Conservation (phyloP, 768 basidiomycete species). For the Suillus placidus region DNA sequence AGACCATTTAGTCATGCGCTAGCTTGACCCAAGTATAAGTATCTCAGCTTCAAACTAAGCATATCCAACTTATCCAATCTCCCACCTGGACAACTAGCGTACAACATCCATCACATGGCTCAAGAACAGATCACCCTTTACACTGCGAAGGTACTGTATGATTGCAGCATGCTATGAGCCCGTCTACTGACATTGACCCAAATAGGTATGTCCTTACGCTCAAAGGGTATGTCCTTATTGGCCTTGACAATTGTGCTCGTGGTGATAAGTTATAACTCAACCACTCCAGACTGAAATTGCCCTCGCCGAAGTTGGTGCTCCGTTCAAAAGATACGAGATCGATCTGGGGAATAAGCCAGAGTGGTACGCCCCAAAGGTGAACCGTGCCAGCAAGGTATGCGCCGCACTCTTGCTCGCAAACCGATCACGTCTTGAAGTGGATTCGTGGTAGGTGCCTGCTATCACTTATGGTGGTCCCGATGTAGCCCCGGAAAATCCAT, state of each 20-base stretch:
- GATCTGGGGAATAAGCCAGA: constrained; percentile 67
- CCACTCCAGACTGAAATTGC: constrained; percentile 56
- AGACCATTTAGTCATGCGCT: neutral
- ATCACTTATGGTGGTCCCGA: constrained; percentile 64
- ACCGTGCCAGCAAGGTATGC: constrained; percentile 65
- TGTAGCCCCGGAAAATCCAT: constrained; percentile 56
- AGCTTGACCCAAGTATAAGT: neutral
- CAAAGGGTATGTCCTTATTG: constrained; percentile 47
- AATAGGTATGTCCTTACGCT: constrained; percentile 60
- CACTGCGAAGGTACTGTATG: constrained; percentile 45
- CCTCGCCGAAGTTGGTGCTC: constrained; percentile 54
- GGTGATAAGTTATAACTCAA: neutral
- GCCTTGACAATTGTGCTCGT: neutral
- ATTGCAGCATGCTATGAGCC: neutral
- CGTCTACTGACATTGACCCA: constrained; percentile 4
- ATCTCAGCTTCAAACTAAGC: neutral
- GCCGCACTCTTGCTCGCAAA: neutral
- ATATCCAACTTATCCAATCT: neutral
- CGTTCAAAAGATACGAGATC: constrained; percentile 56
- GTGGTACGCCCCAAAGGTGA: constrained; percentile 68
- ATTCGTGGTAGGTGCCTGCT: constrained; percentile 49
- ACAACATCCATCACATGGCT: constrained; percentile 1
- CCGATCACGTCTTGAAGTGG: neutral
- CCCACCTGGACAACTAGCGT: neutral
- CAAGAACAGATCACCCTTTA: constrained; percentile 45